Evolutionary conservation across 495 filamentous ascomycete species (phyloP).

Genomic region (Cudoniella acicularis): DNA sequence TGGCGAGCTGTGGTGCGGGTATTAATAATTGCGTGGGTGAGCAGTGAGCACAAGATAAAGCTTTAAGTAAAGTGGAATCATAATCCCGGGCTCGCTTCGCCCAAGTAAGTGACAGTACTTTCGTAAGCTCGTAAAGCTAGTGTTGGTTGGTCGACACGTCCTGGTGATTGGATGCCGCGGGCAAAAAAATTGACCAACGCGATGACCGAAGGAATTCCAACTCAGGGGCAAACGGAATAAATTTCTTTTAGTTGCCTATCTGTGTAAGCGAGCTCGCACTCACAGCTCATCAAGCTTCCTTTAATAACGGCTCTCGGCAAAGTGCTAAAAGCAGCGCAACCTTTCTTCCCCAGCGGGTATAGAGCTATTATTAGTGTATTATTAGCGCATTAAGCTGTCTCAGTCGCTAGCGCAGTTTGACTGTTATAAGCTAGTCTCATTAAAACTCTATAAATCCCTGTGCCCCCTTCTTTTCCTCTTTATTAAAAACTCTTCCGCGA

Average conservation of each 20-base stretch:
- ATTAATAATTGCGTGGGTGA: too few species aligned
- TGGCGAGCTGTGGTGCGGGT: too few species aligned
- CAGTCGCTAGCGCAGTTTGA: conserved; percentile 3
- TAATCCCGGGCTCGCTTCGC: too few species aligned
- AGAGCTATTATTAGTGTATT: conserved; percentile 3
- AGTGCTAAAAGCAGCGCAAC: background rate
- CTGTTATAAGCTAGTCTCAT: conserved; percentile 5
- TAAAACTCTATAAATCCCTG: conserved; percentile 5
- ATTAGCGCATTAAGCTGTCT: background rate
- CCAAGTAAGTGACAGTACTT: too few species aligned
- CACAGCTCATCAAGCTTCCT: too few species aligned
- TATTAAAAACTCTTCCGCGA: background rate
- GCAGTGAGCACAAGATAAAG: too few species aligned
- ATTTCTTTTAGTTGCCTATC: background rate
- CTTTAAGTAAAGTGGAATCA: too few species aligned
- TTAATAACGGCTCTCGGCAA: background rate
- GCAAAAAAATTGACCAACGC: too few species aligned
- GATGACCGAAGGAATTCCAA: too few species aligned
- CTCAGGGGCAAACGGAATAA: background rate
- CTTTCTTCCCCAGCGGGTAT: background rate
- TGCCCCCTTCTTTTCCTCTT: background rate
- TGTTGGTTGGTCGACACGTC: too few species aligned
- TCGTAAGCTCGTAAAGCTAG: too few species aligned
- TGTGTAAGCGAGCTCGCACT: background rate
- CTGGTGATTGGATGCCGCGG: too few species aligned